Percentiles rank a stretch among this genome's conserved stretches.
These are phyloP conservation scores for Penicillium freii DNA, from an alignment of 2,329 filamentous ascomycete species.

Conservation along the genomic window DNA sequence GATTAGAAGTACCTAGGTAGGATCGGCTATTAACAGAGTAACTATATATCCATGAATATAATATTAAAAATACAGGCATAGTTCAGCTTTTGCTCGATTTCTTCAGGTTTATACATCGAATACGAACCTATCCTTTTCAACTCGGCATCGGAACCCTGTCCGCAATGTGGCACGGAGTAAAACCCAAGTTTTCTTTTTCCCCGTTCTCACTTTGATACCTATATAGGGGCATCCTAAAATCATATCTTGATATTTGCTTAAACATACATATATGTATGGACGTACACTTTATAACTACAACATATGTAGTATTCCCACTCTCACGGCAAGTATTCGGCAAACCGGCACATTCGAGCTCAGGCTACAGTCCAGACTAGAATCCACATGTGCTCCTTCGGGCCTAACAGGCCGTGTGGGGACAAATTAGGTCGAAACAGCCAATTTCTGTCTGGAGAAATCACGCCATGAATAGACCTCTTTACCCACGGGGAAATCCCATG, in stretches of 20 bases:
- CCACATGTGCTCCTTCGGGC: not conserved
- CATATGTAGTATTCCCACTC: not conserved
- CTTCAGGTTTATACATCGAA: not conserved
- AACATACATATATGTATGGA: too few species aligned
- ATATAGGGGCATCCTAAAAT: not conserved
- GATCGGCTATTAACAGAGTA: not conserved
- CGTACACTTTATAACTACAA: too few species aligned
- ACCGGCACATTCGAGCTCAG: slow-evolving; percentile 30
- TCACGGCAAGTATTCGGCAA: slow-evolving; percentile 28
- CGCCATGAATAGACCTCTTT: not conserved
- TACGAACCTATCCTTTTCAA: not conserved
- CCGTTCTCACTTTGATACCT: not conserved
- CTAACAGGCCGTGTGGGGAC: not conserved
- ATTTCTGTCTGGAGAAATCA: not conserved
- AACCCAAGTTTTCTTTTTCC: not conserved
- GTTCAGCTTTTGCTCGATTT: too few species aligned
- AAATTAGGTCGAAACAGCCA: not conserved
- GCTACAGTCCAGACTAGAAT: slow-evolving; percentile 13
- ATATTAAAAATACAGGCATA: not conserved
- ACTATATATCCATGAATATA: not conserved
- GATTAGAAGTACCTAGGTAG: not conserved
- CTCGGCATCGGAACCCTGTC: not conserved
- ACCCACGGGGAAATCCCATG: slow-evolving; percentile 1
- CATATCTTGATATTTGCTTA: not conserved
- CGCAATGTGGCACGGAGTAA: too few species aligned